A percentile compares a stretch with the other conserved stretches of the same genome.
These are phyloP conservation scores for Clohesyomyces aquaticus DNA, from an alignment of 495 filamentous ascomycete genomes.

Conservation along the genomic window DNA sequence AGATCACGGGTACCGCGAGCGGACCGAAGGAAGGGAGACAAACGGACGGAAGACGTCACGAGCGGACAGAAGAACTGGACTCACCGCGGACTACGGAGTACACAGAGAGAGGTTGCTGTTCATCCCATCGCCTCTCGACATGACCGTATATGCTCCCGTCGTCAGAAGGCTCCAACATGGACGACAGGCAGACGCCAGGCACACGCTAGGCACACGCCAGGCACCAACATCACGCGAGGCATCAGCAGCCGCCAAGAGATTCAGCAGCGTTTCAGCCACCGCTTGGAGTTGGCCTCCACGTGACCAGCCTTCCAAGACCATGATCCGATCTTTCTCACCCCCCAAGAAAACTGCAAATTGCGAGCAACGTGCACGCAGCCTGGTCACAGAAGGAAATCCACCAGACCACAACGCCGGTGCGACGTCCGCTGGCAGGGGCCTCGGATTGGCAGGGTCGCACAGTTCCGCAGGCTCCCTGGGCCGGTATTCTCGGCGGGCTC, in stretches of 20 bases:
- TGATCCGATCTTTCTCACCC: neutral
- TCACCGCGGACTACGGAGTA: too few species aligned
- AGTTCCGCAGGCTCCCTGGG: neutral
- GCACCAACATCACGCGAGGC: constrained; percentile 11
- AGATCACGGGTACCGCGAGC: too few species aligned
- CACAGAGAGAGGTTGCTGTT: too few species aligned
- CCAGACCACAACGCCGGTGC: too few species aligned
- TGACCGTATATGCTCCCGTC: too few species aligned
- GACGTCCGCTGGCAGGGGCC: too few species aligned
- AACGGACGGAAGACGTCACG: too few species aligned
- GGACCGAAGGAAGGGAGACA: too few species aligned
- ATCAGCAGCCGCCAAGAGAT: neutral
- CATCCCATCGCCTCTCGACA: too few species aligned
- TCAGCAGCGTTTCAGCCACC: constrained; percentile 22
- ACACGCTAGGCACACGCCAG: constrained; percentile 18
- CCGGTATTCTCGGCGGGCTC: constrained; percentile 12
- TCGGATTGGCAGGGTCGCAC: too few species aligned
- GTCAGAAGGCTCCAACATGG: too few species aligned
- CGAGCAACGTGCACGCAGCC: neutral
- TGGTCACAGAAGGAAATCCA: neutral
- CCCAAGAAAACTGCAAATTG: neutral
- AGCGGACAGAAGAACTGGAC: too few species aligned
- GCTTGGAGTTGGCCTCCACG: neutral
- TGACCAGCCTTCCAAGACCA: neutral
- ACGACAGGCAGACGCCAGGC: constrained; percentile 18